Percentiles rank a stretch among this genome's conserved stretches.
phyloP scores from a whole-genome alignment of 192 early-diverging fungal species.

The Thoreauomyces humboldtii region DNA sequence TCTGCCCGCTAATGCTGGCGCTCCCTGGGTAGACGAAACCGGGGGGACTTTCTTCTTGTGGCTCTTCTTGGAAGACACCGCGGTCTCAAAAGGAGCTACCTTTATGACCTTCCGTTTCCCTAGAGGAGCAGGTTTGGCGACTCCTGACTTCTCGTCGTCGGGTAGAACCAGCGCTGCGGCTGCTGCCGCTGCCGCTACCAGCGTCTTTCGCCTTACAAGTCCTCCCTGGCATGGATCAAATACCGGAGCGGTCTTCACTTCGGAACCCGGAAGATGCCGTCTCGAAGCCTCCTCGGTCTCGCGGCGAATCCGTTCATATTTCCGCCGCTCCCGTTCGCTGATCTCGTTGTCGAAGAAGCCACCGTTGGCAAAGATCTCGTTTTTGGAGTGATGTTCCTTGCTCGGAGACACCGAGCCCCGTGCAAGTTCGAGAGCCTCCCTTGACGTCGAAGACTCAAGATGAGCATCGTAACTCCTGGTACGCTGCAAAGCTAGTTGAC shows the following conservation, averaged over 20 bases:
- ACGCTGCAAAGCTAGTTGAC: too few species aligned
- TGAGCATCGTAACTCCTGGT: too few species aligned
- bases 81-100: too few species aligned
- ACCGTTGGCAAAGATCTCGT: conserved; percentile 5
- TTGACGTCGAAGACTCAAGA: too few species aligned
- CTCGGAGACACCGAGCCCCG: conserved; percentile 13
- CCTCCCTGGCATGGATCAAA: background rate
- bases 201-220: background rate
- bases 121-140: background rate
- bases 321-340: background rate
- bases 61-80: too few species aligned
- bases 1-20: too few species aligned
- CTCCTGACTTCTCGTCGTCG: background rate
- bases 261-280: background rate
- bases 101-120: background rate
- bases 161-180: too few species aligned
- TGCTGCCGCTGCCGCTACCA: too few species aligned
- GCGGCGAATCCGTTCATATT: background rate
- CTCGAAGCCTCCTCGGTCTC: background rate
- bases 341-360: background rate
- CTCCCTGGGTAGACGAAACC: too few species aligned
- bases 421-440: too few species aligned
- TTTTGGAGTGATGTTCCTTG: conserved; percentile 17
- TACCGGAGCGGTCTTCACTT: background rate
- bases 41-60: too few species aligned